Conservation (phyloP, 768 basidiomycete genomes). For the Grammothele lineata region DNA sequence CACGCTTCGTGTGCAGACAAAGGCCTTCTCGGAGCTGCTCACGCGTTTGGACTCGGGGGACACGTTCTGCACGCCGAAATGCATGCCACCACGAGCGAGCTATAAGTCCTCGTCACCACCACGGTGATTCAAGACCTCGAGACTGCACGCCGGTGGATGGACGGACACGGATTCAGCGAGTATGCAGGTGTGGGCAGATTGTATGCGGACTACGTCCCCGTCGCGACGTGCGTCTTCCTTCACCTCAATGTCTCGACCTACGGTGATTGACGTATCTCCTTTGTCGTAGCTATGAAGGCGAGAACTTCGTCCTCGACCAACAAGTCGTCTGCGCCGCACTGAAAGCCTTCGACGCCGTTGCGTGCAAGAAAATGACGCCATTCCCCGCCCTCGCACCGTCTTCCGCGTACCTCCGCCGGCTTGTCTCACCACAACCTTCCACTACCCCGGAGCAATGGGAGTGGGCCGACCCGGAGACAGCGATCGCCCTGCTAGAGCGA, state of each 20-base stretch:
- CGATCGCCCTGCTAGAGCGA: constrained; percentile 52
- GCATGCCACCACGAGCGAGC: constrained; percentile 64
- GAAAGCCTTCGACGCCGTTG: constrained; percentile 46
- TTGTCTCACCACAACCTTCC: constrained; percentile 19
- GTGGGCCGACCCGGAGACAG: constrained; percentile 31
- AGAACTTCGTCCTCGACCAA: constrained; percentile 72
- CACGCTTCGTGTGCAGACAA: constrained; percentile 48
- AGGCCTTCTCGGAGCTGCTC: constrained; percentile 47
- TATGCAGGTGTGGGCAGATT: constrained; percentile 62
- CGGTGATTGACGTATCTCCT: neutral
- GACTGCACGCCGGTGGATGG: constrained; percentile 63
- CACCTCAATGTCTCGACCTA: neutral
- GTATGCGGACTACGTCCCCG: constrained; percentile 63
- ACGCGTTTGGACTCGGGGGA: constrained; percentile 50
- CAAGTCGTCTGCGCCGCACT: constrained; percentile 72
- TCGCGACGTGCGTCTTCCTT: constrained; percentile 61
- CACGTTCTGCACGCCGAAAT: constrained; percentile 64
- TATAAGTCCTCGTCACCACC: constrained; percentile 58
- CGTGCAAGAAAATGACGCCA: constrained; percentile 25
- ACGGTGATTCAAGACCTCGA: constrained; percentile 56
- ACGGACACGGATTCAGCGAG: constrained; percentile 73
- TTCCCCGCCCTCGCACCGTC: constrained; percentile 41
- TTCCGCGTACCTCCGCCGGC: constrained; percentile 51
- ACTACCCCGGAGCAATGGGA: constrained; percentile 21
- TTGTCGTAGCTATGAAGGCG: constrained; percentile 51